phyloP scores from a whole-genome alignment of 2,329 filamentous ascomycete species.

The Fusarium tanahbumbuense region DNA sequence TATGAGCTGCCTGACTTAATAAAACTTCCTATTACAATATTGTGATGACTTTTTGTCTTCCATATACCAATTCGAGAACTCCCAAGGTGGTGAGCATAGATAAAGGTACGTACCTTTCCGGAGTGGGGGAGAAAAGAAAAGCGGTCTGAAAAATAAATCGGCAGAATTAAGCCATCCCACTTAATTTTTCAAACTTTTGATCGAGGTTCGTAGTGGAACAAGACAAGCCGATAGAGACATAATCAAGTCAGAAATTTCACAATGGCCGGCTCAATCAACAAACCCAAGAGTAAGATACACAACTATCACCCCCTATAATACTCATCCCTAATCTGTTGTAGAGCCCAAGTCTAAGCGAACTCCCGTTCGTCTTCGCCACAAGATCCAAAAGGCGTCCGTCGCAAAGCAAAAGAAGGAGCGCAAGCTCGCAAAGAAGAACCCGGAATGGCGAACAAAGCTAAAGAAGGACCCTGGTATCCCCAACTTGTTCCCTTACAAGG shows the following conservation, averaged over 20 bases:
- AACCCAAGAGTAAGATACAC: conserved; percentile 62
- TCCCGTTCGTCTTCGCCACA: conserved; percentile 89
- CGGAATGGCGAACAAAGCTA: conserved; percentile 92
- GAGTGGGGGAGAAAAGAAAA: conserved; percentile 38
- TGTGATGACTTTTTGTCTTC: background rate
- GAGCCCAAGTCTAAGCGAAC: conserved; percentile 96
- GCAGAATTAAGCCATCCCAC: conserved; percentile 55
- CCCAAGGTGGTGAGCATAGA: background rate
- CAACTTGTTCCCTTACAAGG: conserved; percentile 97
- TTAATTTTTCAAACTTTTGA: conserved; percentile 52
- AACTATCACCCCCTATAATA: accelerated
- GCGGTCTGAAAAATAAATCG: conserved; percentile 49
- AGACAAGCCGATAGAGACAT: conserved; percentile 15
- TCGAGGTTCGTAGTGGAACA: conserved; percentile 15
- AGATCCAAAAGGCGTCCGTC: conserved; percentile 91
- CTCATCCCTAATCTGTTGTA: conserved; percentile 51
- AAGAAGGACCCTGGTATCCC: conserved; percentile 99
- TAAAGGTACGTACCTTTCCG: conserved; percentile 28
- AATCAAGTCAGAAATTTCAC: conserved; percentile 35
- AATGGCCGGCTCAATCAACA: conserved; percentile 67
- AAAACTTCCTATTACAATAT: background rate
- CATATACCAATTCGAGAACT: background rate
- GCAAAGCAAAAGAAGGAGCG: conserved; percentile 91
- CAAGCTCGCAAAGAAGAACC: conserved; percentile 95
- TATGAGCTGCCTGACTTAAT: background rate